Percentiles rank a stretch among this genome's conserved stretches.
Evolutionary conservation across 1,284 basidiomycete species (phyloP).

Genomic region (Ustilago sp.): DNA sequence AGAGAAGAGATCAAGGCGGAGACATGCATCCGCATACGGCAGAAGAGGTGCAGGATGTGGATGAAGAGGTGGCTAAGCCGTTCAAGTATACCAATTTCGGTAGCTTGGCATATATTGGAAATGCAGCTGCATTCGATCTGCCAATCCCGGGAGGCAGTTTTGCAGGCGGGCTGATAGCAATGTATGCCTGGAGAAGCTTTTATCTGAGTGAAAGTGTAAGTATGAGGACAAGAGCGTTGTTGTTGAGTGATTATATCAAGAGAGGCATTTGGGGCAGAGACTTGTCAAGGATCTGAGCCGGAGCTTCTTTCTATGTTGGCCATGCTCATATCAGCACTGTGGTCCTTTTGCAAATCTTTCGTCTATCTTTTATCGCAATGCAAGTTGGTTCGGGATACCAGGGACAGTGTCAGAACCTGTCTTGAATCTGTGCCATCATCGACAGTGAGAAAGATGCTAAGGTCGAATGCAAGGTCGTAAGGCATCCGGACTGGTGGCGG

Average conservation of each 20-base stretch:
- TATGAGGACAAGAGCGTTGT: constrained; percentile 61
- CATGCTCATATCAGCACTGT: background rate
- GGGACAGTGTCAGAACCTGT: too few species aligned
- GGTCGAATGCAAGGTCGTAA: too few species aligned
- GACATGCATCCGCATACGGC: constrained; percentile 50
- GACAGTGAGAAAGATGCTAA: too few species aligned
- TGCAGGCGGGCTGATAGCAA: constrained; percentile 66
- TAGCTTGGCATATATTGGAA: constrained; percentile 66
- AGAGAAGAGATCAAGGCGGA: constrained; percentile 21
- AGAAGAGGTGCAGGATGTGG: constrained; percentile 56
- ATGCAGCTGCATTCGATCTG: constrained; percentile 68
- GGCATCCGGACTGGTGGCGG: too few species aligned
- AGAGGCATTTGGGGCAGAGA: constrained; percentile 64
- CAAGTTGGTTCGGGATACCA: background rate
- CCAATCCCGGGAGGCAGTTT: constrained; percentile 64
- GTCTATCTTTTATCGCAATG: background rate
- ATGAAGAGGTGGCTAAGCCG: constrained; percentile 61
- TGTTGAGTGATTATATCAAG: constrained; percentile 66
- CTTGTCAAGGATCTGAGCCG: constrained; percentile 40
- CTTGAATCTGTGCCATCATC: too few species aligned
- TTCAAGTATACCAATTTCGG: constrained; percentile 64
- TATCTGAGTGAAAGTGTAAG: constrained; percentile 62
- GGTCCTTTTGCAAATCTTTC: background rate
- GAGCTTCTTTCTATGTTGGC: background rate
- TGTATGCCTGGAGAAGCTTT: constrained; percentile 65